Evolutionary conservation across 2,329 filamentous ascomycete genomes (phyloP), one percentile per base, ranked within the genome.

Genomic region (Peltaster fructicola): DNA sequence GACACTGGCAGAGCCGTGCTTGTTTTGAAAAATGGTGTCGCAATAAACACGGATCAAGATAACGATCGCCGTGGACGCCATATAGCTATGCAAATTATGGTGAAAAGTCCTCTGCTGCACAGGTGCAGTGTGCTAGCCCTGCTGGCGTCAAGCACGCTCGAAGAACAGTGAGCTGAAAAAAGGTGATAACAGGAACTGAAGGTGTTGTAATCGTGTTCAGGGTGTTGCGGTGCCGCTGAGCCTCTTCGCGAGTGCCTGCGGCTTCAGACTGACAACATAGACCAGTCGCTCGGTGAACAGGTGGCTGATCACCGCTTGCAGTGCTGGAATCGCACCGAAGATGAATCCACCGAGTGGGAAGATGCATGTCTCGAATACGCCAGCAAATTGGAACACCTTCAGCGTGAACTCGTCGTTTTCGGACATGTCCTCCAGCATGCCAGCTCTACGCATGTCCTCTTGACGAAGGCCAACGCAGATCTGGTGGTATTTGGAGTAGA

Each of bases 201-300:
- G n/a, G n/a, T n/a, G n/a, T n/a, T n/a, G n/a, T n/a, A n/a, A n/a
- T n/a, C n/a, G n/a, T n/a, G n/a, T n/a, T 29, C 19, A 29, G 16
- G 27, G 27, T 6, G 22, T 24, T 13, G 18, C 15, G 11, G 20
- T 25, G 18, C 23, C 27, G 8, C 23, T 14, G 16, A 22, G n/a
- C 9, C 23, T 24, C 23, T 25, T 29, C 4, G 25, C 27, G n/a
- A 27, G 25, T 21, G 38, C 27, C 5, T 40, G 43, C 9, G 39
- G 68, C 63, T 79, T 80, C 49, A 71, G 68, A 53, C 71, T 77
- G 40, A 80, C 73, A 0, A 68, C 65, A 48, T 80, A 80, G 7
- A 73, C 68, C 36, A 80, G 45, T 28, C 74, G 59, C 16, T 72
- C 54, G 1, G 69, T 76, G 63, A 71, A 79, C 41, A 79, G 68